A percentile compares a stretch with the other conserved stretches of the same genome.
Evolutionary conservation across 495 filamentous ascomycete genomes (phyloP).

Genomic region (Saxispiralis lemnorum): DNA sequence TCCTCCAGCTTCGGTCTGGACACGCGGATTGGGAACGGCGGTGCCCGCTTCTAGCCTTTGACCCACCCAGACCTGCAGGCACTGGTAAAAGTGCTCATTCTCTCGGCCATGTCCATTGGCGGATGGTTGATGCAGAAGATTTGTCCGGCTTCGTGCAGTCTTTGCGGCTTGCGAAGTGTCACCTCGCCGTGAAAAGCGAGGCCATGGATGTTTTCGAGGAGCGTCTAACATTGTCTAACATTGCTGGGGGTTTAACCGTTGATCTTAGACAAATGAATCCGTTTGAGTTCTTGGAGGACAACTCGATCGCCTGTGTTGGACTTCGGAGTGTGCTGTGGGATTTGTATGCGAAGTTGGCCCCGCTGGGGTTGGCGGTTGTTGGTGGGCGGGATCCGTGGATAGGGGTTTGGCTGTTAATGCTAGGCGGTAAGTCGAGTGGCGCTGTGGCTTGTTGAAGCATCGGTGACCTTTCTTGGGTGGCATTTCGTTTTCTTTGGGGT

Average conservation of each 20-base stretch:
- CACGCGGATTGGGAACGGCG: not conserved
- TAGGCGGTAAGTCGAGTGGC: no score
- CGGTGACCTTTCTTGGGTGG: no score
- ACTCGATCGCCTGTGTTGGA: constrained; percentile 10
- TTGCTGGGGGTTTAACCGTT: constrained; percentile 35
- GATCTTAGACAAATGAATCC: constrained; percentile 31
- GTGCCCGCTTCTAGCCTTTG: not conserved
- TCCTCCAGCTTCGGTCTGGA: not conserved
- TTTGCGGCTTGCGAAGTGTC: constrained; percentile 9
- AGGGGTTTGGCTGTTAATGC: constrained; percentile 19
- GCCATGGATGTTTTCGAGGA: constrained; percentile 33
- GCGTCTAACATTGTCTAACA: constrained; percentile 38
- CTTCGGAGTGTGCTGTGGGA: constrained; percentile 17
- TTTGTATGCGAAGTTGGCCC: constrained; percentile 16
- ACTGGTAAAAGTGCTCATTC: no score
- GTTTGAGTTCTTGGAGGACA: constrained; percentile 28
- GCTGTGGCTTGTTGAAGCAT: no score
- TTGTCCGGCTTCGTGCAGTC: no score
- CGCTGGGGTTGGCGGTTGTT: constrained; percentile 6
- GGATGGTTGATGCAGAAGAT: no score
- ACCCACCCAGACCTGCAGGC: no score
- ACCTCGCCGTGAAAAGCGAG: constrained; percentile 27
- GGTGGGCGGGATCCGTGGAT: constrained; percentile 16
- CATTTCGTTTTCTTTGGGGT: constrained; percentile 8
- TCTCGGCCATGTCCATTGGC: no score